phyloP scores from a whole-genome alignment of 108 stramenopile genomes.

The Nannochloropsis gaditana region DNA sequence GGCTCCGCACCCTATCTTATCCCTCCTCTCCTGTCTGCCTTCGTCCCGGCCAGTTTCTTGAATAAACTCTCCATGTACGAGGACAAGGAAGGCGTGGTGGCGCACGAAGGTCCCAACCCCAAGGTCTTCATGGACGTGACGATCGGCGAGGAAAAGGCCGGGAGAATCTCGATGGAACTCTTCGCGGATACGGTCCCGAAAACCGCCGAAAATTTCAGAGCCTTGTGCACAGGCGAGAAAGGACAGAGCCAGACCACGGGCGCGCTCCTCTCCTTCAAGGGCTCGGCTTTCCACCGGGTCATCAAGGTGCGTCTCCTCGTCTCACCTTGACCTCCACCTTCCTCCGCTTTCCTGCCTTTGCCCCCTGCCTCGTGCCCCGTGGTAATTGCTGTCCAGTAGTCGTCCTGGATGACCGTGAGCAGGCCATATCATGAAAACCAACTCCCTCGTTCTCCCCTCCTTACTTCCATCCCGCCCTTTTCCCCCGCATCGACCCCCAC shows the following conservation, averaged over 20 bases:
- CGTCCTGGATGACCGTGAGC: no score
- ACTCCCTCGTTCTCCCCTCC: neutral
- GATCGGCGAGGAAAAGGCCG: neutral
- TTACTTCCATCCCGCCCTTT: neutral
- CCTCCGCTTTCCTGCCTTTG: neutral
- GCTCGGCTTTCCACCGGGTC: slow-evolving; percentile 81
- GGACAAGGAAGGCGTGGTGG: slow-evolving; percentile 72
- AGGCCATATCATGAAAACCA: neutral
- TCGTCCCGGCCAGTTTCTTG: slow-evolving; percentile 56
- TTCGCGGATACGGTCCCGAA: slow-evolving; percentile 84
- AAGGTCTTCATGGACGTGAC: slow-evolving; percentile 13
- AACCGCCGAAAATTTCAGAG: slow-evolving; percentile 93
- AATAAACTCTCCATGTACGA: slow-evolving; percentile 78
- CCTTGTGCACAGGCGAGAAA: slow-evolving; percentile 82
- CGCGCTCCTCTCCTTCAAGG: slow-evolving; percentile 65
- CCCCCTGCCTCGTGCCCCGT: neutral
- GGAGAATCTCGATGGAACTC: slow-evolving; percentile 65
- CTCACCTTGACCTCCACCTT: slow-evolving; percentile 62
- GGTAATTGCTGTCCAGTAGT: no score
- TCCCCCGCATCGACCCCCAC: neutral
- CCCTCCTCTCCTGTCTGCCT: neutral
- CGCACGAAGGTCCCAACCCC: slow-evolving; percentile 38
- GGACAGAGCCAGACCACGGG: slow-evolving; percentile 39
- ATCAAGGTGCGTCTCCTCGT: slow-evolving; percentile 62
- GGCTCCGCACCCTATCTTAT: neutral